phyloP scores from a whole-genome alignment of 1,284 basidiomycete genomes.

The Inonotus obliquus region DNA sequence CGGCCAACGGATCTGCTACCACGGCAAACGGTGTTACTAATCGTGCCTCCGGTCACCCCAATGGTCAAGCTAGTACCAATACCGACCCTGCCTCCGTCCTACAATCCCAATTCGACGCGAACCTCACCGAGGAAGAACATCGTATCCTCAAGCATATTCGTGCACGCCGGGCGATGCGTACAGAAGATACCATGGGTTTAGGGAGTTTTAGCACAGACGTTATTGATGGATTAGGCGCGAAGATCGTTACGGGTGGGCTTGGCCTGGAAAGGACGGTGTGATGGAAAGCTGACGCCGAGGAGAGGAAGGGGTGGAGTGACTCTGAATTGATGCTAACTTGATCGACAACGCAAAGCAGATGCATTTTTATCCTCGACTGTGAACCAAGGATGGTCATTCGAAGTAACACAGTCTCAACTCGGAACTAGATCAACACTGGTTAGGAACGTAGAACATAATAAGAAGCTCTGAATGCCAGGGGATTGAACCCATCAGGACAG shows the following conservation, averaged over 20 bases:
- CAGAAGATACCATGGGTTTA: constrained; percentile 34
- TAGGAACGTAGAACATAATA: too few species aligned
- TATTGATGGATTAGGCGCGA: constrained; percentile 29
- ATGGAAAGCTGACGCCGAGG: not conserved
- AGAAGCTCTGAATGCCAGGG: too few species aligned
- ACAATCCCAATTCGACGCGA: not conserved
- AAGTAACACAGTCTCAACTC: too few species aligned
- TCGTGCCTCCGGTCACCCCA: not conserved
- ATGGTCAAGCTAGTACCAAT: not conserved
- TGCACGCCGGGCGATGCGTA: constrained; percentile 35
- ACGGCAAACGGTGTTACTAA: not conserved
- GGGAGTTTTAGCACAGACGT: constrained; percentile 33
- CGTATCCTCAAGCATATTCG: constrained; percentile 37
- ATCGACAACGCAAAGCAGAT: too few species aligned
- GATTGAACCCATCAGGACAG: too few species aligned
- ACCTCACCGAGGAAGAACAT: constrained; percentile 21
- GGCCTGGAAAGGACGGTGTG: constrained; percentile 24
- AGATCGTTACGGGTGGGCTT: constrained; percentile 29
- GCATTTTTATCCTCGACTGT: too few species aligned
- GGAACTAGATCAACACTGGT: too few species aligned
- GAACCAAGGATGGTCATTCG: too few species aligned
- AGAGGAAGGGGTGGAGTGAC: not conserved
- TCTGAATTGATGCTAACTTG: not conserved
- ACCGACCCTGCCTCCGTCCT: not conserved
- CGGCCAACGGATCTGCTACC: constrained; percentile 12